Percentiles rank a stretch among this genome's conserved stretches.
Conservation (phyloP, 305 asterid species). For the Solanum hybrid region DNA sequence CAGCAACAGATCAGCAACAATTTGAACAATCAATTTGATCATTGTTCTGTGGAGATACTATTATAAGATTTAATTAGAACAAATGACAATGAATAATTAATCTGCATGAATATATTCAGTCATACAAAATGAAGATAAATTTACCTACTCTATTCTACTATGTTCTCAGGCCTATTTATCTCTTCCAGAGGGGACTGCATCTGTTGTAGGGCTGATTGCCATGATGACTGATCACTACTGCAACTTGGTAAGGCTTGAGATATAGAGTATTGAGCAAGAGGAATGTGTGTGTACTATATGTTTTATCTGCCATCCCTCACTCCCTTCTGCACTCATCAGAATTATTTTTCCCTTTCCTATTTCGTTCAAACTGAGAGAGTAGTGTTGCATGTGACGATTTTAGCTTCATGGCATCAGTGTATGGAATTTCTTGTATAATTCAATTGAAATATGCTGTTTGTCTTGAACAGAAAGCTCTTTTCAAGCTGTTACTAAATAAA, state of each 20-base stretch:
- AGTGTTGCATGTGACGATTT: neutral
- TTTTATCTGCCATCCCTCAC: neutral
- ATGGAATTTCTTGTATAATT: neutral
- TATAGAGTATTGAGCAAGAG: neutral
- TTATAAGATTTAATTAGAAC: neutral
- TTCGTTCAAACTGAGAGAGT: neutral
- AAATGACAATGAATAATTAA: neutral
- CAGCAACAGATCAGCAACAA: neutral
- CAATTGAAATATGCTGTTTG: neutral
- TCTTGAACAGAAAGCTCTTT: neutral
- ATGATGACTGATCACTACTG: constrained; percentile 96
- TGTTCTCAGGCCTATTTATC: constrained; percentile 88
- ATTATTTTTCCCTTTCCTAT: neutral
- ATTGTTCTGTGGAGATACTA: neutral
- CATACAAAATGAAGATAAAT: neutral
- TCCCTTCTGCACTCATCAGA: neutral
- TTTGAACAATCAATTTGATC: neutral
- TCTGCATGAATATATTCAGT: neutral
- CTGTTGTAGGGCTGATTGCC: constrained; percentile 79
- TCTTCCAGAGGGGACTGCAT: constrained; percentile 93
- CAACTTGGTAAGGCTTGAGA: constrained; percentile 55
- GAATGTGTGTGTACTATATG: neutral
- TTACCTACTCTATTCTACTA: neutral
- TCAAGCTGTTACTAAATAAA: neutral
- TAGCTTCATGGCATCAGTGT: neutral